Percentiles rank a stretch among this genome's conserved stretches.
These are phyloP conservation scores for Aspergillus fumigatiaffinis DNA, from an alignment of 2,329 filamentous ascomycete species.

Conservation along the genomic window DNA sequence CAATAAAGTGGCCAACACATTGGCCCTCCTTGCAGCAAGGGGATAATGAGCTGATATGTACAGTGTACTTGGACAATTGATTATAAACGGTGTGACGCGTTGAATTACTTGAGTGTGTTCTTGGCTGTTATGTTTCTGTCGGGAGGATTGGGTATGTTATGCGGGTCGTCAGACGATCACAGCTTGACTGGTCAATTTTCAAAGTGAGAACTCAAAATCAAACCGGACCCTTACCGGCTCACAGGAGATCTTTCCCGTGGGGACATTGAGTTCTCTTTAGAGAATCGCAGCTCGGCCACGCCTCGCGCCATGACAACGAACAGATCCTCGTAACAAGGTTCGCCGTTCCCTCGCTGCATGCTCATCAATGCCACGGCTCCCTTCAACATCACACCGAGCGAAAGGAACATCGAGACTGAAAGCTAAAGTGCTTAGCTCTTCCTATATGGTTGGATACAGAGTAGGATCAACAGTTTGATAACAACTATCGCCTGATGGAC, in stretches of 20 bases:
- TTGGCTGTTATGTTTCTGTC: conserved; percentile 8
- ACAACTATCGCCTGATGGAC: neutral
- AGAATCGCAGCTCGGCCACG: neutral
- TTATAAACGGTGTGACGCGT: conserved; percentile 21
- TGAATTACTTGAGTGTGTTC: neutral
- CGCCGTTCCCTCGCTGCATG: too few species aligned
- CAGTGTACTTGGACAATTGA: conserved; percentile 6
- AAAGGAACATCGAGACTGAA: neutral
- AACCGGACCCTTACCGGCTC: neutral
- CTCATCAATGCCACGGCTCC: neutral
- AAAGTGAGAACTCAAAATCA: neutral
- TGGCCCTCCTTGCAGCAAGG: conserved; percentile 8
- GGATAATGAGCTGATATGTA: conserved; percentile 5
- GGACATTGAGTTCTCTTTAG: neutral
- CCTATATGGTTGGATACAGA: neutral
- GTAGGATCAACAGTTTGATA: neutral
- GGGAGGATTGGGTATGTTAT: neutral
- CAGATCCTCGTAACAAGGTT: neutral
- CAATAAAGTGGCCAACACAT: neutral
- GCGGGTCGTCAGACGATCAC: neutral
- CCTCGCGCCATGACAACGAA: neutral
- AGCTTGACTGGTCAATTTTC: neutral
- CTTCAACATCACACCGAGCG: neutral
- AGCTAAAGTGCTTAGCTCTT: neutral
- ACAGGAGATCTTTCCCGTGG: neutral